Evolutionary conservation across 1,139 yeast genomes (phyloP), one percentile per base, ranked within the genome.

Genomic region (Hemisphaericaspora subhashii): DNA sequence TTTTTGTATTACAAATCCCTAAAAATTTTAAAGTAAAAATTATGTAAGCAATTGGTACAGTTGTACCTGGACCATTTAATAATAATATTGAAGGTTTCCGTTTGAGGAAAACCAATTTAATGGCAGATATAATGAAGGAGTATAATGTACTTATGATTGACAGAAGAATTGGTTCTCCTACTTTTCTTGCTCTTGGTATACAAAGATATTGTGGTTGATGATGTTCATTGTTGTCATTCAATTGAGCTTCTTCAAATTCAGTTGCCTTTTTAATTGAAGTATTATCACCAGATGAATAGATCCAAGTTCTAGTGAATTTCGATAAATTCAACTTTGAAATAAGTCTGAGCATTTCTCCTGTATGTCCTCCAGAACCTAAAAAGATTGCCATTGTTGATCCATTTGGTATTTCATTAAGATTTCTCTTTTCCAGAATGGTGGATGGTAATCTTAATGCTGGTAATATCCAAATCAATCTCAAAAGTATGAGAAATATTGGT

Each of bases 31-130:
- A 65, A 4, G 74, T 48, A 39, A 83, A 73, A 12, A 83, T 55
- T 2, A 83, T 72, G 41, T 82, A 77, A 42, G 92, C 86, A 20
- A 87, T 60, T 2, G 95, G 83, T 2, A 90, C 88, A 40, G 90
- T 73, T 0, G 97, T 88, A 1, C 97, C 99, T 0, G 99, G 99
- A 0, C 99, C 99, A 57, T 92, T 94, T 45, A 87, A 62, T 16
- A 92, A 58, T 12, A 92, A 65, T 5, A 81, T 59, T 27, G 73
- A 70, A 0, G 86, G 86, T 14, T 62, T 41, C 26, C 55, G 50
- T 4, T 53, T 50, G 32, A 60, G 40, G 1, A 31, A 21, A 18
- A 51, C 39, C 28, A 68, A 44, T 17, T 51, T 40, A 0, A 36
- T 36, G 5, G 61, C 47, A 0, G 76, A 62, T 9, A 65, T 57